Percentiles rank a stretch among this genome's conserved stretches.
These are phyloP conservation scores for Jimgerdemannia lactiflua DNA, from an alignment of 192 early-diverging fungal genomes.

Conservation along the genomic window DNA sequence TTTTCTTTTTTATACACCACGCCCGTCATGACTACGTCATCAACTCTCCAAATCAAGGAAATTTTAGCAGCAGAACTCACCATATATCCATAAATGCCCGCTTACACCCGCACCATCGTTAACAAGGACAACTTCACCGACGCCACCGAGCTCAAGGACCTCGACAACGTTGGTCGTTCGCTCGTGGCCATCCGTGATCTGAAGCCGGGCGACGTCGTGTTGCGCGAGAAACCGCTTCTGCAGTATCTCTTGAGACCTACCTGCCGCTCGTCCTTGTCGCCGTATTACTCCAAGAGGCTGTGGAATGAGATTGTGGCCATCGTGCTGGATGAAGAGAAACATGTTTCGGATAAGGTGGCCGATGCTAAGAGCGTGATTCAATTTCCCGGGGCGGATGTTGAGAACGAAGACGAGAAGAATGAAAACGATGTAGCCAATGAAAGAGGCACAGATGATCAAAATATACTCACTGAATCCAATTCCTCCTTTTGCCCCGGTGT, in stretches of 20 bases:
- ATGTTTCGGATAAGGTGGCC: neutral
- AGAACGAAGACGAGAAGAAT: neutral
- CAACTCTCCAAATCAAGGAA: too few relatives aligned
- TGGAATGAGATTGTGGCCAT: constrained; percentile 19
- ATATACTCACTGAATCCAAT: neutral
- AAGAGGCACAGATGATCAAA: constrained; percentile 6
- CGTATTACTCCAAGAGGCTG: constrained; percentile 23
- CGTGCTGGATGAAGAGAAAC: constrained; percentile 14
- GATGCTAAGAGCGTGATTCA: neutral
- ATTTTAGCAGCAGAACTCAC: too few relatives aligned
- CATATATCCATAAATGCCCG: neutral
- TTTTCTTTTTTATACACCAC: too few relatives aligned
- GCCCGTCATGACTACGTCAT: too few relatives aligned
- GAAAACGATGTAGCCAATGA: constrained; percentile 7
- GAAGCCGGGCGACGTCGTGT: constrained; percentile 14
- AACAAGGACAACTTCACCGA: constrained; percentile 20
- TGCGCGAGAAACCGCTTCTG: constrained; percentile 26
- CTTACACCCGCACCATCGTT: constrained; percentile 8
- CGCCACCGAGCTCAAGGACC: constrained; percentile 13
- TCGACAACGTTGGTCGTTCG: constrained; percentile 17
- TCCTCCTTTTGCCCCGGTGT: constrained; percentile 30
- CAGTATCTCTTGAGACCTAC: constrained; percentile 20
- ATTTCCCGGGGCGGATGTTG: neutral
- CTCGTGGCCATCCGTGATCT: constrained; percentile 20
- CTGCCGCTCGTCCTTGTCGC: constrained; percentile 25